phyloP scores from a whole-genome alignment of 202 grass and related monocot genomes.

The Carex sylvatica region DNA sequence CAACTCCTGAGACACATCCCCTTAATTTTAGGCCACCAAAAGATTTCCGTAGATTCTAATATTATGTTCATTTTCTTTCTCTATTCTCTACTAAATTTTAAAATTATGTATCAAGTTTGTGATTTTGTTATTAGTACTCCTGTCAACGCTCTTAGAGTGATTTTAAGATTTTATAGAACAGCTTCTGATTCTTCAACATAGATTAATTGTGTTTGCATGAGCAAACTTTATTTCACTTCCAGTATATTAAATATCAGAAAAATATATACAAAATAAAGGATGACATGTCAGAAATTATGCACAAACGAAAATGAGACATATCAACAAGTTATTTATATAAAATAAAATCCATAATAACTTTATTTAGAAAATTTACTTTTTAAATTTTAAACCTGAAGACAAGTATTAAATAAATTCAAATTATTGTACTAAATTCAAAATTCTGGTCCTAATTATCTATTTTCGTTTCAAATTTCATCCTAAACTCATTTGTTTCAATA shows the following conservation, averaged over 20 bases:
- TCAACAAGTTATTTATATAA: too few species aligned
- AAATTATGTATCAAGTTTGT: not conserved
- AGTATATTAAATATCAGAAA: not conserved
- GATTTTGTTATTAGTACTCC: not conserved
- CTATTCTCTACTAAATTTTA: too few species aligned
- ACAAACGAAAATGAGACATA: too few species aligned
- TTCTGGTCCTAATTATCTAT: too few species aligned
- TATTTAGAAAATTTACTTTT: too few species aligned
- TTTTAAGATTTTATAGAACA: not conserved
- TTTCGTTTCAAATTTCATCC: too few species aligned
- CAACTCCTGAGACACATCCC: slow-evolving; percentile 73
- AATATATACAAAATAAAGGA: not conserved
- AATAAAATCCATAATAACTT: too few species aligned
- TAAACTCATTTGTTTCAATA: too few species aligned
- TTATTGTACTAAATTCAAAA: too few species aligned
- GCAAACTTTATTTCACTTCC: not conserved
- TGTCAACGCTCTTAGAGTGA: not conserved
- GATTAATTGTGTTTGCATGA: not conserved
- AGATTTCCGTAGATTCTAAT: slow-evolving; percentile 63
- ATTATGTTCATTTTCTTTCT: not conserved
- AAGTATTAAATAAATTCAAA: too few species aligned
- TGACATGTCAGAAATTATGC: not conserved
- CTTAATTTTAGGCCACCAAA: slow-evolving; percentile 86
- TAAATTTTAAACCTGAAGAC: too few species aligned
- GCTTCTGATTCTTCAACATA: not conserved